phyloP scores from a whole-genome alignment of 2,329 filamentous ascomycete species.

The Ophiostoma quercus region DNA sequence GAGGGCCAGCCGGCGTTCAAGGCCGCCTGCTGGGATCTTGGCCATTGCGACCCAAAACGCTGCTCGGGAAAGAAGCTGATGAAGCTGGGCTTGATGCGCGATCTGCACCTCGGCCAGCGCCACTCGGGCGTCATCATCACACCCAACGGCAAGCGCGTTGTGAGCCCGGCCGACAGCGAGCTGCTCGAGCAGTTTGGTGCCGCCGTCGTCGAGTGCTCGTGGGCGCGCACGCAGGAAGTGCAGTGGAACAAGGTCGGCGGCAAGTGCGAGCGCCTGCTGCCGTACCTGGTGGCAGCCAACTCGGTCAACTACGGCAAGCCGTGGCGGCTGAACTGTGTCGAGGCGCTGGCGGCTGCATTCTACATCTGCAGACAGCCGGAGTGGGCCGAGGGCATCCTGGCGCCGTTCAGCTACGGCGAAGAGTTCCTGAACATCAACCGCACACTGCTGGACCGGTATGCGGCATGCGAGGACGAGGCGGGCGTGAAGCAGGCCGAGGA shows the following conservation, averaged over 20 bases:
- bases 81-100: constrained; percentile 86
- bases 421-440: constrained; percentile 89
- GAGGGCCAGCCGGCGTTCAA: constrained; percentile 59
- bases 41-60: constrained; percentile 93
- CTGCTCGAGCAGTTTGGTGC: constrained; percentile 84
- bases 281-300: constrained; percentile 94
- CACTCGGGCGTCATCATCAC: constrained; percentile 90
- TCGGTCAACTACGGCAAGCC: constrained; percentile 96
- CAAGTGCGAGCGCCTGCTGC: constrained; percentile 82
- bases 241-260: constrained; percentile 89
- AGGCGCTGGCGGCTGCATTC: constrained; percentile 88
- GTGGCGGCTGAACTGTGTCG: constrained; percentile 91
- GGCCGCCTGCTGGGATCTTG: constrained; percentile 95
- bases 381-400: constrained; percentile 80
- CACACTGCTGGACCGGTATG: constrained; percentile 75
- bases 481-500: constrained; percentile 79
- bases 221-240: constrained; percentile 87
- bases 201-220: constrained; percentile 94
- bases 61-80: constrained; percentile 96
- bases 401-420: constrained; percentile 80
- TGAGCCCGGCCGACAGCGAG: constrained; percentile 77
- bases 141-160: constrained; percentile 80
- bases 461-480: constrained; percentile 73
- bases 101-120: constrained; percentile 85
- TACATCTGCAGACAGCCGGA: constrained; percentile 86